Percentiles rank a stretch among this genome's conserved stretches.
phyloP scores from a whole-genome alignment of 148 eudicot genomes.

The Vaccinium macrocarpon region DNA sequence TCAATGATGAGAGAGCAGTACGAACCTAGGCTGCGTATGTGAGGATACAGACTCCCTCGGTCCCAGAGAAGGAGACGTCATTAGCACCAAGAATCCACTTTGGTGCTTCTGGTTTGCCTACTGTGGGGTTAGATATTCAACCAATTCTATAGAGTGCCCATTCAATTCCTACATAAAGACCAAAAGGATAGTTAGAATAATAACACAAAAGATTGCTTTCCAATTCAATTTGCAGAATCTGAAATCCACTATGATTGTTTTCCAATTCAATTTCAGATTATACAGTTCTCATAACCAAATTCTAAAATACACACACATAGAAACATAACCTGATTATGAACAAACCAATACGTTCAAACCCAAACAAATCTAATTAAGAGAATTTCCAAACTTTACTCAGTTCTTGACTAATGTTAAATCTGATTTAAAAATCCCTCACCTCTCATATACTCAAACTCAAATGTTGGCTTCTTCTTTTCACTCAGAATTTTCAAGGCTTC shows the following conservation, averaged over 20 bases:
- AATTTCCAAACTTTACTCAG: not conserved
- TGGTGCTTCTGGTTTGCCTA: slow-evolving; percentile 24
- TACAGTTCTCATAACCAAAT: not conserved
- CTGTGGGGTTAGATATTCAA: slow-evolving; percentile 24
- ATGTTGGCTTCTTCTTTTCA: not conserved
- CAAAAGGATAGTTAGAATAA: not conserved
- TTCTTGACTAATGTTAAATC: not conserved
- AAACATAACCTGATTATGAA: not conserved
- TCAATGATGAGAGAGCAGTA: slow-evolving; percentile 16
- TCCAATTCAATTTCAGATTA: not conserved
- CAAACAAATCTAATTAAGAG: not conserved
- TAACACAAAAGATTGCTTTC: not conserved
- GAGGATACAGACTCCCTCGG: slow-evolving; percentile 32
- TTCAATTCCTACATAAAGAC: not conserved
- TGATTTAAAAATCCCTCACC: not conserved
- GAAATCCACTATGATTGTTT: not conserved
- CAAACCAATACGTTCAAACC: not conserved
- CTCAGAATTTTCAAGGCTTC: not conserved
- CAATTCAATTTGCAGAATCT: slow-evolving; percentile 12
- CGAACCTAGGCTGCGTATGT: slow-evolving; percentile 40
- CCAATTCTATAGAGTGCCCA: not conserved
- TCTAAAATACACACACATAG: not conserved
- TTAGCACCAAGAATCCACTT: slow-evolving; percentile 38
- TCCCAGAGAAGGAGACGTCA: slow-evolving; percentile 43
- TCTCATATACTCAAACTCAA: not conserved